phyloP scores from a whole-genome alignment of 257 asterid genomes.

The Przewalskia tangutica region DNA sequence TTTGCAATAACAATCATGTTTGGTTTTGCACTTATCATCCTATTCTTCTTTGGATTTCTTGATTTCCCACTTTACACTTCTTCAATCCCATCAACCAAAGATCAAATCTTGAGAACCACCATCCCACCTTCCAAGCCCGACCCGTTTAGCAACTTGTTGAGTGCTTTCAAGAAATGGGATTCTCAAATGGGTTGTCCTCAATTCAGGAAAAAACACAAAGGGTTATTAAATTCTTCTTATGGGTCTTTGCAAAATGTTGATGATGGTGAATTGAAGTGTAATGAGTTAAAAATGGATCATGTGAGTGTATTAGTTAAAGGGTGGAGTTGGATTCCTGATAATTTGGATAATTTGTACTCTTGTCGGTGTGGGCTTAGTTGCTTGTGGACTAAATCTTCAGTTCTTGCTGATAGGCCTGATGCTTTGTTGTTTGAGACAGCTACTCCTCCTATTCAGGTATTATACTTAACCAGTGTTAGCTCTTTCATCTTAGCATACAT shows the following conservation, averaged over 20 bases:
- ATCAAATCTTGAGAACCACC: conserved; percentile 9
- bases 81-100: conserved; percentile 32
- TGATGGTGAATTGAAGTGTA: conserved; percentile 53
- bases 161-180: conserved; percentile 69
- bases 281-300: conserved; percentile 65
- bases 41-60: conserved; percentile 42
- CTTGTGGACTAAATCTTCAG: conserved; percentile 83
- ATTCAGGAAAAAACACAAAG: conserved; percentile 43
- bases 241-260: conserved; percentile 61
- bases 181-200: conserved; percentile 70
- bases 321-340: conserved; percentile 99
- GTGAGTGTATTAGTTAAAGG: conserved; percentile 79
- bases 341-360: conserved; percentile 80
- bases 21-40: conserved; percentile 32
- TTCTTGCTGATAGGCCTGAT: conserved; percentile 92
- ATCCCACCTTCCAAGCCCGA: conserved; percentile 35
- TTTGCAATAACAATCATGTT: conserved; percentile 43
- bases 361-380: conserved; percentile 97
- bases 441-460: conserved; percentile 76
- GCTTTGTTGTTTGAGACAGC: conserved; percentile 85
- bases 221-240: conserved; percentile 30
- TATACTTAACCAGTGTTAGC: neutral
- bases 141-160: conserved; percentile 53
- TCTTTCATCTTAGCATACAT: neutral
- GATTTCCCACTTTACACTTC: conserved; percentile 41